Evolutionary conservation across 495 filamentous ascomycete genomes (phyloP).

Genomic region (Penicillium ochrochloron): DNA sequence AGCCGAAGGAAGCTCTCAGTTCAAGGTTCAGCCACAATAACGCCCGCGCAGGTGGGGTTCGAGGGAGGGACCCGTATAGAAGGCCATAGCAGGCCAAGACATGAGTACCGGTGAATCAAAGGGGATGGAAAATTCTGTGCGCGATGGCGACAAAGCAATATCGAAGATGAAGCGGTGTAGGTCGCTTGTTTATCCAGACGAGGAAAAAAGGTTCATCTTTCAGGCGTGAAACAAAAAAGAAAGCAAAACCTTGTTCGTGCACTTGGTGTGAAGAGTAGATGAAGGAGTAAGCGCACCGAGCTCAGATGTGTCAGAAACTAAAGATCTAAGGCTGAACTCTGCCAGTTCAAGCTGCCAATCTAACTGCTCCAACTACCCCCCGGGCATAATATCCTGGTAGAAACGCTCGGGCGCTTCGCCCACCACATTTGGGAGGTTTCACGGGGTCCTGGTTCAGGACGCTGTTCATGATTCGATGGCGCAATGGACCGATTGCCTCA

Average conservation of each 20-base stretch:
- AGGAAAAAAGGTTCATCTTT: not conserved
- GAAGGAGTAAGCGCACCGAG: conserved; percentile 17
- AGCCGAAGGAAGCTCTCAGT: conserved; percentile 14
- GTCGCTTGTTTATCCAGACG: not conserved
- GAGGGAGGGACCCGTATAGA: conserved; percentile 7
- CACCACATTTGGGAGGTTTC: conserved; percentile 11
- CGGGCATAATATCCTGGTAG: conserved; percentile 15
- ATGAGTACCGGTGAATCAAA: conserved; percentile 26
- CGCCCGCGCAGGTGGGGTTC: conserved; percentile 17
- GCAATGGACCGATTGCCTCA: conserved; percentile 13
- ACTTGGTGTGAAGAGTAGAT: not conserved
- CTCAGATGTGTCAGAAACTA: conserved; percentile 20
- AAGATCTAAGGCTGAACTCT: conserved; percentile 33
- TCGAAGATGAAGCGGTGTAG: conserved; percentile 18
- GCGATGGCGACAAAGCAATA: not conserved
- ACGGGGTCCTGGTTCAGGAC: conserved; percentile 10
- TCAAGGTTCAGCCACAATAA: conserved; percentile 34
- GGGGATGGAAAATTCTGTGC: conserved; percentile 1
- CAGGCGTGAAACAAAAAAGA: not conserved
- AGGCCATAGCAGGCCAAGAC: conserved; percentile 2
- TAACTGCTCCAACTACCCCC: not conserved
- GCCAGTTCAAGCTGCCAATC: conserved; percentile 22
- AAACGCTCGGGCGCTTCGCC: conserved; percentile 26
- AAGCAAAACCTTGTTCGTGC: not conserved
- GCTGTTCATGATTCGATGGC: conserved; percentile 20